Evolutionary conservation across 768 basidiomycete genomes (phyloP).

Genomic region (Lyophyllum semitale): DNA sequence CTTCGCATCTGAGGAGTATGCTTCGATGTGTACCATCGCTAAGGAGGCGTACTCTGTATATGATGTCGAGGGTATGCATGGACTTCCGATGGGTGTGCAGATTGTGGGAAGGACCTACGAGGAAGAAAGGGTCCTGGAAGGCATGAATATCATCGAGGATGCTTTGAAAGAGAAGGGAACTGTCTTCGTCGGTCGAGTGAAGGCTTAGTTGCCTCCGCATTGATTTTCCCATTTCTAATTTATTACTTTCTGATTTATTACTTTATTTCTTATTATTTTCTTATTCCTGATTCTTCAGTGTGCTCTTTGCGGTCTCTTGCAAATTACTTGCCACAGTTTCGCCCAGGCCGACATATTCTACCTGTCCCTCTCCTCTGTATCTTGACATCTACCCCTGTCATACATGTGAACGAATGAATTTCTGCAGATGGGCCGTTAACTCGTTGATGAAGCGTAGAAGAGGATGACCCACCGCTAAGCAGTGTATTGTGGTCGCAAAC

Average conservation of each 20-base stretch:
- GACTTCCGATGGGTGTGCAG: conserved; percentile 69
- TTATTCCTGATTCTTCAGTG: too few relatives aligned
- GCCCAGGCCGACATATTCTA: too few relatives aligned
- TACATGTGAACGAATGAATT: too few relatives aligned
- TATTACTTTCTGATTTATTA: background rate
- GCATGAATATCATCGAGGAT: conserved; percentile 57
- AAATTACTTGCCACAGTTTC: too few relatives aligned
- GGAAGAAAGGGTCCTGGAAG: conserved; percentile 74
- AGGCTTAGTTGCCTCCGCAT: background rate
- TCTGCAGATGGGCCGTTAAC: too few relatives aligned
- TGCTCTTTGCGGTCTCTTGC: too few relatives aligned
- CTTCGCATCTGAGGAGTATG: conserved; percentile 29
- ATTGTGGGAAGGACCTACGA: conserved; percentile 62
- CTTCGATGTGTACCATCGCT: conserved; percentile 33
- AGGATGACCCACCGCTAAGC: too few relatives aligned
- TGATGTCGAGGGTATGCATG: conserved; percentile 63
- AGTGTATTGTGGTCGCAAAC: too few relatives aligned
- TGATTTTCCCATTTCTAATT: background rate
- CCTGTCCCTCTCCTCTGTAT: too few relatives aligned
- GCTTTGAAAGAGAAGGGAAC: conserved; percentile 33
- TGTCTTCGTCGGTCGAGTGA: conserved; percentile 16
- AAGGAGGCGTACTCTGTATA: conserved; percentile 51
- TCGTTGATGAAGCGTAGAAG: too few relatives aligned
- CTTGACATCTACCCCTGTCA: too few relatives aligned
- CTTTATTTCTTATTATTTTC: background rate